Conservation (phyloP, 2,329 filamentous ascomycete species). For the Tolypocladium nubicola region DNA sequence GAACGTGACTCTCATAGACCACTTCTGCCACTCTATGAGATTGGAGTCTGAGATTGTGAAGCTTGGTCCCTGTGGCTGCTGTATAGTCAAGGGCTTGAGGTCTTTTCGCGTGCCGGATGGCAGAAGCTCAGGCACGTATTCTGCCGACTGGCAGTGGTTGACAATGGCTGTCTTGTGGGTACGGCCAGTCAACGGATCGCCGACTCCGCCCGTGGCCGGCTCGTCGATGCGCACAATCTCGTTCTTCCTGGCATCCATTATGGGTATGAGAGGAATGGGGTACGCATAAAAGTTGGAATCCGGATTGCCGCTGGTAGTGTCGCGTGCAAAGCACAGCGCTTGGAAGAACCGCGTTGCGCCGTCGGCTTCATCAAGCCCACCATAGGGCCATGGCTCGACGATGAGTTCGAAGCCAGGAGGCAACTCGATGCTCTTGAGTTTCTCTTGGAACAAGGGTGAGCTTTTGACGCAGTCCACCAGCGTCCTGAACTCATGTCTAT, state of each 20-base stretch:
- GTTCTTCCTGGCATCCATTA: constrained; percentile 21
- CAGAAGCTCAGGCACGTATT: constrained; percentile 31
- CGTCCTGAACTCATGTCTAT: constrained; percentile 23
- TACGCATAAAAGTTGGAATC: constrained; percentile 48
- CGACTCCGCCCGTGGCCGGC: constrained; percentile 20
- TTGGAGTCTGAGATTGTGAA: constrained; percentile 31
- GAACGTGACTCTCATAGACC: constrained; percentile 58
- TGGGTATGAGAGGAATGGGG: constrained; percentile 36
- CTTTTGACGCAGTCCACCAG: constrained; percentile 17
- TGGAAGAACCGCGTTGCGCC: constrained; percentile 21
- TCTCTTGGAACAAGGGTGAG: constrained; percentile 20
- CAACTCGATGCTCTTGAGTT: constrained; percentile 15
- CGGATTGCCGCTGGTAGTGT: constrained; percentile 21
- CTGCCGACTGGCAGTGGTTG: constrained; percentile 20
- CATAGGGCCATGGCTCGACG: constrained; percentile 23
- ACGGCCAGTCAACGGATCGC: constrained; percentile 12
- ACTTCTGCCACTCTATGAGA: constrained; percentile 49
- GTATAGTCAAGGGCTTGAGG: constrained; percentile 46
- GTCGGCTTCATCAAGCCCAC: constrained; percentile 16
- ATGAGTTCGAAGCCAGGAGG: constrained; percentile 16
- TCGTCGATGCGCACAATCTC: constrained; percentile 22
- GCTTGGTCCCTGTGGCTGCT: constrained; percentile 25
- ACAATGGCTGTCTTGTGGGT: constrained; percentile 10
- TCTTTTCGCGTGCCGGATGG: constrained; percentile 32
- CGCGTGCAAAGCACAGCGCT: constrained; percentile 19